Conservation (phyloP, 192 early-diverging fungal genomes). For the Linnemannia exigua region DNA sequence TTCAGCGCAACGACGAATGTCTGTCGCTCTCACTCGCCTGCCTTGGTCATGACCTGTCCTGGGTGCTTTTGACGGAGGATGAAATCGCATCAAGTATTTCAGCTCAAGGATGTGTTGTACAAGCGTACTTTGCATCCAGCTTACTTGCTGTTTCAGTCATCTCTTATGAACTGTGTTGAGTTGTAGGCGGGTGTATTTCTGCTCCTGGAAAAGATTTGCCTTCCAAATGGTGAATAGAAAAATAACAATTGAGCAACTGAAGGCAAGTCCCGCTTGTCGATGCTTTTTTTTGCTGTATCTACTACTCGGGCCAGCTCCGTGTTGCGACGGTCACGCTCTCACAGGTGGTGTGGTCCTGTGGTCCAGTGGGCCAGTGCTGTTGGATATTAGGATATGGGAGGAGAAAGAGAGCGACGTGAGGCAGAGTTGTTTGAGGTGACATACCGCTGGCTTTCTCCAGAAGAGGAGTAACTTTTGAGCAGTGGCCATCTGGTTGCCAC, state of each 20-base stretch:
- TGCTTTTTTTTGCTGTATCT: background rate
- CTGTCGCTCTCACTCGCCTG: background rate
- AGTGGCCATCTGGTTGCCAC: constrained; percentile 76
- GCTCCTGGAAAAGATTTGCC: background rate
- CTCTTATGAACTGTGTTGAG: background rate
- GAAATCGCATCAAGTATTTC: background rate
- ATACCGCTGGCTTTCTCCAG: constrained; percentile 87
- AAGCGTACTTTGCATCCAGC: background rate
- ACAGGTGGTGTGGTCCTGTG: background rate
- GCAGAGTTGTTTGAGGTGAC: constrained; percentile 1
- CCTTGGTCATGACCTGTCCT: background rate
- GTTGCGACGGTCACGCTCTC: background rate
- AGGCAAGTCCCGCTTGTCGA: background rate
- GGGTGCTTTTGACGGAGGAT: background rate
- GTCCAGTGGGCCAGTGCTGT: background rate
- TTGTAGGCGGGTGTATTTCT: background rate
- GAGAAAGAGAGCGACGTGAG: constrained; percentile 7
- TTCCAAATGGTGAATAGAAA: background rate
- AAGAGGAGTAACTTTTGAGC: constrained; percentile 83
- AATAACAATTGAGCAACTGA: background rate
- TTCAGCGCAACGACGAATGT: background rate
- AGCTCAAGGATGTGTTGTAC: background rate
- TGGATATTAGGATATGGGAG: background rate
- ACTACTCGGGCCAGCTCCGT: too few species aligned
- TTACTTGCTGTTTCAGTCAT: too few species aligned